Evolutionary conservation across 2,329 filamentous ascomycete genomes (phyloP).

Genomic region (Colletotrichum falcatum): DNA sequence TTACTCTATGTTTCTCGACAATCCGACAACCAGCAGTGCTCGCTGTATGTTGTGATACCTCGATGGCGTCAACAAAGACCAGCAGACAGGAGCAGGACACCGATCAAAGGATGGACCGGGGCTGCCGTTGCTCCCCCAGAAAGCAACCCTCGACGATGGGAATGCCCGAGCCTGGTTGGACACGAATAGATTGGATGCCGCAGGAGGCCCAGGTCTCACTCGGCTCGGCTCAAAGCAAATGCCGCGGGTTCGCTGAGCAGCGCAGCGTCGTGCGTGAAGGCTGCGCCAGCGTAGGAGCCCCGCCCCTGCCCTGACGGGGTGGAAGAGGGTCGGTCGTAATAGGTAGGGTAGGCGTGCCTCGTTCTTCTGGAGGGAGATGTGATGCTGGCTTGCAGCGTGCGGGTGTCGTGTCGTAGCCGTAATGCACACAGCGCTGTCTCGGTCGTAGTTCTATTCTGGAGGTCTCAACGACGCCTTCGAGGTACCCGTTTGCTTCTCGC

Average conservation of each 20-base stretch:
- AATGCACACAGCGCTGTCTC: constrained; percentile 24
- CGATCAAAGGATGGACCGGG: background rate
- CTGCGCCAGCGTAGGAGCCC: constrained; percentile 30
- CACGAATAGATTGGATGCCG: constrained; percentile 4
- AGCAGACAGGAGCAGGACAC: background rate
- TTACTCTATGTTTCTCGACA: constrained; percentile 2
- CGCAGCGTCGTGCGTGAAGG: constrained; percentile 16
- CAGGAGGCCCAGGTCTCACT: constrained; percentile 3
- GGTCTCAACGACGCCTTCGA: constrained; percentile 6
- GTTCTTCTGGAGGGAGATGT: constrained; percentile 11
- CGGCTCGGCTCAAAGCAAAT: constrained; percentile 9
- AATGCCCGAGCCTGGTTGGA: background rate
- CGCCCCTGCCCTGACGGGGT: constrained; percentile 27
- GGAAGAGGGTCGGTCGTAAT: constrained; percentile 17
- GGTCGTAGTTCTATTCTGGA: constrained; percentile 1
- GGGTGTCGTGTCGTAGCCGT: constrained; percentile 11
- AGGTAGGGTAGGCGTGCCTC: background rate
- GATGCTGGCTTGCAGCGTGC: constrained; percentile 28
- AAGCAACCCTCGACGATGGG: constrained; percentile 7
- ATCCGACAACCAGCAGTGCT: constrained; percentile 1
- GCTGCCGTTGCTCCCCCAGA: background rate
- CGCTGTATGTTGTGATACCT: constrained; percentile 15
- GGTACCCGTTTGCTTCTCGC: constrained; percentile 9
- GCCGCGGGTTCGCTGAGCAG: constrained; percentile 28
- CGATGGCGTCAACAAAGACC: constrained; percentile 4